These are phyloP conservation scores for Arthrobotrys entomopaga DNA, from an alignment of 2,329 filamentous ascomycete genomes.

Conservation along the genomic window DNA sequence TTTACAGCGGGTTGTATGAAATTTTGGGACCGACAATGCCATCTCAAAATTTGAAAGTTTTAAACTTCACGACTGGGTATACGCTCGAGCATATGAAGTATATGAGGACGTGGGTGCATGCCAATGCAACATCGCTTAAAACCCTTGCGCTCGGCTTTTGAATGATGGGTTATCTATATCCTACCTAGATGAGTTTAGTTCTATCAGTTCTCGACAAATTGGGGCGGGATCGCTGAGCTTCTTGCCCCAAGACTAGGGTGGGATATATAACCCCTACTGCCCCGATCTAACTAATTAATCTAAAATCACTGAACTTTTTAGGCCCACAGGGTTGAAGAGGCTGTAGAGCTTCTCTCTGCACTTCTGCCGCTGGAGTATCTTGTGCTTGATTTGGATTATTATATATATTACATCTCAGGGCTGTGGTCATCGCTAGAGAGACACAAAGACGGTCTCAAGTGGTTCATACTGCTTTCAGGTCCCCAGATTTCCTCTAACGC, in stretches of 20 bases:
- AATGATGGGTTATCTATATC: background rate
- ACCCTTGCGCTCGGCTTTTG: background rate
- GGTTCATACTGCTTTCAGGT: background rate
- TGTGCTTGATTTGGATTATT: background rate
- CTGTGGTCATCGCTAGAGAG: background rate
- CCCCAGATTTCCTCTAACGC: background rate
- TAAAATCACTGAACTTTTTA: background rate
- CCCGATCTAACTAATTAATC: background rate
- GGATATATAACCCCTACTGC: background rate
- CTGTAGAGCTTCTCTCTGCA: background rate
- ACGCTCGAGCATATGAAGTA: background rate
- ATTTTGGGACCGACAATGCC: background rate
- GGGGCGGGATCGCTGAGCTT: no score
- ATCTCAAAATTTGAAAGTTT: background rate
- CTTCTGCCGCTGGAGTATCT: background rate
- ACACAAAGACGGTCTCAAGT: background rate
- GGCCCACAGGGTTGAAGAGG: background rate
- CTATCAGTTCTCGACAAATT: no score
- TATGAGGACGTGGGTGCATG: background rate
- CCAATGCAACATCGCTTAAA: background rate
- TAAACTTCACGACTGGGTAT: background rate
- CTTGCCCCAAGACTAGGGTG: no score
- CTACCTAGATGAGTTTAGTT: no score
- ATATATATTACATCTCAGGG: no score
- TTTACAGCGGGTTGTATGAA: background rate